phyloP scores from a whole-genome alignment of 768 basidiomycete species.

The Russula earlei region DNA sequence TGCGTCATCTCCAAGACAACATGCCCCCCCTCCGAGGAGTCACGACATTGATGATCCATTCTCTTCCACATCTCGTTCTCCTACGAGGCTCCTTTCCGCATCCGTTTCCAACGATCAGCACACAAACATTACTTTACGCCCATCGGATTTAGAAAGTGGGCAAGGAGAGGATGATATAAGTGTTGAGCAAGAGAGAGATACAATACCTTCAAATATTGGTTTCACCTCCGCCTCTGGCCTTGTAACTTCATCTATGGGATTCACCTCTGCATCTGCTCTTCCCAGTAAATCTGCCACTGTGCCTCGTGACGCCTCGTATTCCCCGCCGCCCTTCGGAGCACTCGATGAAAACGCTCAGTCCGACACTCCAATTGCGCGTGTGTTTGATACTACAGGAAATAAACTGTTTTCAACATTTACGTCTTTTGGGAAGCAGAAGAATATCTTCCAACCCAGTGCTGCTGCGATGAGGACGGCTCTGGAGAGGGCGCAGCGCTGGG shows the following conservation, averaged over 20 bases:
- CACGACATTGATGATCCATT: conserved; percentile 13
- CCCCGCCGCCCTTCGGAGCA: background rate
- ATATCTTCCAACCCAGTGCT: conserved; percentile 7
- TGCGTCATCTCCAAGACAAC: background rate
- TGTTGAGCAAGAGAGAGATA: background rate
- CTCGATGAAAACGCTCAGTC: background rate
- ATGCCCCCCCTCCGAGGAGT: background rate
- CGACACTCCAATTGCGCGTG: background rate
- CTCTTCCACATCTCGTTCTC: background rate
- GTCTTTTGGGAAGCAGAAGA: conserved; percentile 13
- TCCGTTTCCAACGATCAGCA: background rate
- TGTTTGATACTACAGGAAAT: background rate
- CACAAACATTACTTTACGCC: background rate
- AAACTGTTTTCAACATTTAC: conserved; percentile 1
- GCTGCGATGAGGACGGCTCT: conserved; percentile 4
- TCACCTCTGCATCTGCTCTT: conserved; percentile 7
- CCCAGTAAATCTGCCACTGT: background rate
- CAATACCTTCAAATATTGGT: background rate
- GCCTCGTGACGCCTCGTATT: background rate
- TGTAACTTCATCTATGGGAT: background rate
- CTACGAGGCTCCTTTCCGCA: background rate
- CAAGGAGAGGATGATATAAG: background rate
- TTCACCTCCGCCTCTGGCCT: conserved; percentile 10
- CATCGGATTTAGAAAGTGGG: background rate
- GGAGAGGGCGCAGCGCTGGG: conserved; percentile 12